phyloP scores from a whole-genome alignment of 257 asterid genomes.

The Solanum piurae region DNA sequence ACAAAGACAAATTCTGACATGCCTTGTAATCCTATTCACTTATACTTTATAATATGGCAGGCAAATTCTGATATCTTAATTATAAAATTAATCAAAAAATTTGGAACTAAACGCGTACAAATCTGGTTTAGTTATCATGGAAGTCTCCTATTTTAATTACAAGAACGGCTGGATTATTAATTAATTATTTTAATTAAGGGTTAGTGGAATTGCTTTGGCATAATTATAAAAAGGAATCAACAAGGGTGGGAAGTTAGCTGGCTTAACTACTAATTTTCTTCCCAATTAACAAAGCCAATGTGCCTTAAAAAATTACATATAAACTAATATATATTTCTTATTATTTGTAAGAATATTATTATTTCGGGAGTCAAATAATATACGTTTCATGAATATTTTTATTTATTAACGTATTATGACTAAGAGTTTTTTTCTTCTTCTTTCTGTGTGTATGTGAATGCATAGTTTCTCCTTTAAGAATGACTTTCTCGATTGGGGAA shows the following conservation, averaged over 20 bases:
- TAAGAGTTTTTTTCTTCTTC: too few species aligned
- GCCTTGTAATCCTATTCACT: constrained; percentile 5
- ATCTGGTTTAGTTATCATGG: not conserved
- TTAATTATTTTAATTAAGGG: not conserved
- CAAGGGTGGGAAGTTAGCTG: not conserved
- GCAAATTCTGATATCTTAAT: constrained; percentile 22
- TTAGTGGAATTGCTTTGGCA: constrained; percentile 1
- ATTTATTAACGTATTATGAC: not conserved
- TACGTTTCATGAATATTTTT: not conserved
- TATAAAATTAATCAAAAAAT: not conserved
- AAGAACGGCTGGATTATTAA: not conserved
- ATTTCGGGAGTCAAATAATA: not conserved
- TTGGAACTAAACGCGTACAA: constrained; percentile 9
- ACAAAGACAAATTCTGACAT: constrained; percentile 43
- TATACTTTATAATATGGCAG: constrained; percentile 16
- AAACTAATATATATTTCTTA: not conserved
- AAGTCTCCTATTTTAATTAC: not conserved
- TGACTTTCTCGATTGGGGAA: too few species aligned
- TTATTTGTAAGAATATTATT: not conserved
- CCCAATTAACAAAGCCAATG: not conserved
- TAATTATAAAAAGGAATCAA: not conserved
- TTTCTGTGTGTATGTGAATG: too few species aligned
- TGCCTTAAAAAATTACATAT: not conserved
- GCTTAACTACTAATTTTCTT: not conserved
- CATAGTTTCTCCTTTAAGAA: too few species aligned